Percentiles rank a stretch among this genome's conserved stretches.
Evolutionary conservation across 1,284 basidiomycete genomes (phyloP).

Genomic region (Marasmius fiardii): DNA sequence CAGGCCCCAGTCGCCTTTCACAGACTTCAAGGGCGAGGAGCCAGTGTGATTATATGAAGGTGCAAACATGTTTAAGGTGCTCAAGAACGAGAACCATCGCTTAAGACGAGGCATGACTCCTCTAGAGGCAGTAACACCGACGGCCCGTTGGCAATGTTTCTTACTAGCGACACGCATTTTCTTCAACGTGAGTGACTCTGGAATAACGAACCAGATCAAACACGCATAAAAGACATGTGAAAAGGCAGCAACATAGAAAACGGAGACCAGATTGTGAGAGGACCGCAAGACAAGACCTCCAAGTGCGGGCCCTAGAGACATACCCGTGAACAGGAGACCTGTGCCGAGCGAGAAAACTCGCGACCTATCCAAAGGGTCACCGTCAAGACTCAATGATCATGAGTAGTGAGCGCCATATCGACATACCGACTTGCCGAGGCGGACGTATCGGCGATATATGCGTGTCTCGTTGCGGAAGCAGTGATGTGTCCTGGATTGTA

Average conservation of each 20-base stretch:
- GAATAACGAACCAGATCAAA: constrained; percentile 59
- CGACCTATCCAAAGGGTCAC: constrained; percentile 37
- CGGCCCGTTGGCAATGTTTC: constrained; percentile 31
- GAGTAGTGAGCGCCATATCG: too few relatives aligned
- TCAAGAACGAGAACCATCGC: constrained; percentile 53
- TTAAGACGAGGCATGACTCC: constrained; percentile 28
- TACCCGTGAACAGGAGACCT: constrained; percentile 38
- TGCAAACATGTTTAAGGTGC: constrained; percentile 63
- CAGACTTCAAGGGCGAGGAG: constrained; percentile 34
- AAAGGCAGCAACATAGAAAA: constrained; percentile 64
- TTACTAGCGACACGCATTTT: constrained; percentile 34
- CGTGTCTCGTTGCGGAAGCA: constrained; percentile 50
- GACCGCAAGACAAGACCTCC: constrained; percentile 62
- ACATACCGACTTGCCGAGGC: constrained; percentile 42
- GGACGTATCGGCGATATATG: constrained; percentile 62
- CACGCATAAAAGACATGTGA: constrained; percentile 50
- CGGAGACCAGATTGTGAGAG: constrained; percentile 55
- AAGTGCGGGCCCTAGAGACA: constrained; percentile 51
- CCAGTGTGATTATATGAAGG: constrained; percentile 36
- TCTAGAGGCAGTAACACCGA: constrained; percentile 24
- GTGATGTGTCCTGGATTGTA: constrained; percentile 42
- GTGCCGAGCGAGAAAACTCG: constrained; percentile 59
- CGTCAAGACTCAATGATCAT: too few relatives aligned
- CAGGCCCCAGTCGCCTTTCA: constrained; percentile 67
- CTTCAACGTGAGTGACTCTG: constrained; percentile 65